These are phyloP conservation scores for Aspergillus homomorphus DNA, from an alignment of 495 filamentous ascomycete genomes.

Conservation along the genomic window DNA sequence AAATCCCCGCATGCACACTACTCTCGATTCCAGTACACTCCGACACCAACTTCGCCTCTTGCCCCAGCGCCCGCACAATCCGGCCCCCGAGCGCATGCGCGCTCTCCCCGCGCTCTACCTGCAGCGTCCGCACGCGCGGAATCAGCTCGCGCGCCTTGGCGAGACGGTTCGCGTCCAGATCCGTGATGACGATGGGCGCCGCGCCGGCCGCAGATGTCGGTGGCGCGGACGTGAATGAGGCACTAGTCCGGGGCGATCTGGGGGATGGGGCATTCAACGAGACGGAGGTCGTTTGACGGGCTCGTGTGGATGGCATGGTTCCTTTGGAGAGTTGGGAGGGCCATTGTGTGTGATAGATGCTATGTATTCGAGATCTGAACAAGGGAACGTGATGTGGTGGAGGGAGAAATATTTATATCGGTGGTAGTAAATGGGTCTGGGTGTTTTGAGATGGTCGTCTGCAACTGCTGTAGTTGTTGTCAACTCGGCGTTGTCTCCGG, in stretches of 20 bases:
- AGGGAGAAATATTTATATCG: not conserved
- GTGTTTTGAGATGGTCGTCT: too few species aligned
- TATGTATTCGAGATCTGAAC: not conserved
- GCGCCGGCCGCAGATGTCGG: slow-evolving; percentile 52
- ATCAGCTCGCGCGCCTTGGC: slow-evolving; percentile 54
- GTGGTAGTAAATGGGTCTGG: too few species aligned
- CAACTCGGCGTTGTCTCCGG: not conserved
- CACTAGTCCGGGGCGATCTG: slow-evolving; percentile 29
- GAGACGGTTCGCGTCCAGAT: slow-evolving; percentile 50
- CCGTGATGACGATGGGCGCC: slow-evolving; percentile 58
- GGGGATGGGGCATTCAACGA: slow-evolving; percentile 20
- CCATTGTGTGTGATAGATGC: slow-evolving; percentile 15
- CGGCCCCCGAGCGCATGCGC: slow-evolving; percentile 38
- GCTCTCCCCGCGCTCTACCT: slow-evolving; percentile 33
- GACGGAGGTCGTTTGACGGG: slow-evolving; percentile 18
- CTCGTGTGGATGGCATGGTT: slow-evolving; percentile 24
- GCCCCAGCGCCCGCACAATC: slow-evolving; percentile 39
- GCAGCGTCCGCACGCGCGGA: slow-evolving; percentile 45
- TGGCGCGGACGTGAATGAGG: slow-evolving; percentile 41
- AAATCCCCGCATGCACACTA: slow-evolving; percentile 45
- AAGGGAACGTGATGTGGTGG: not conserved
- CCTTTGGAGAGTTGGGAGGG: slow-evolving; percentile 13
- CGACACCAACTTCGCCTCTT: slow-evolving; percentile 43
- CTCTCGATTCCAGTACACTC: slow-evolving; percentile 60
- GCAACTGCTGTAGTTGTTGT: not conserved